Percentiles rank a stretch among this genome's conserved stretches.
Evolutionary conservation across 2,329 filamentous ascomycete genomes (phyloP).

Genomic region (Periconia digitata): DNA sequence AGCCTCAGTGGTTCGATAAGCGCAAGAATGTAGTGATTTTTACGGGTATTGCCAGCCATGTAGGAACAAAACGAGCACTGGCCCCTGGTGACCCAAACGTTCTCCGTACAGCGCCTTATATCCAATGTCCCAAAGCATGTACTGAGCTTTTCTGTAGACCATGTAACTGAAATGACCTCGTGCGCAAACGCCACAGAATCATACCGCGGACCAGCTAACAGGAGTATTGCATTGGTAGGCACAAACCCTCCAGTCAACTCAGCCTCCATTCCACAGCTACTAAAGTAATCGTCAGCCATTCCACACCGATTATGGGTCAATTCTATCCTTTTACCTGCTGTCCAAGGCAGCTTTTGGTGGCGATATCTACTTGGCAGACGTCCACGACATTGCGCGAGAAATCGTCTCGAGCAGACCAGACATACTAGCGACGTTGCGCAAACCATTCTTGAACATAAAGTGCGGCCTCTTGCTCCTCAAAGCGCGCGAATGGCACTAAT

Average conservation of each 20-base stretch:
- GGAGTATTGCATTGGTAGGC: slow-evolving; percentile 4
- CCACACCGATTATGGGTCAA: slow-evolving; percentile 7
- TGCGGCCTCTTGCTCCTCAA: not conserved
- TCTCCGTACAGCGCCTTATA: not conserved
- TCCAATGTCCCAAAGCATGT: not conserved
- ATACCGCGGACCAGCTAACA: slow-evolving; percentile 7
- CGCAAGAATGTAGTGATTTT: slow-evolving; percentile 7
- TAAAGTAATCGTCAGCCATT: slow-evolving; percentile 4
- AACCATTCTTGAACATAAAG: slow-evolving; percentile 2
- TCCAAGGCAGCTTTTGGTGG: slow-evolving; percentile 3
- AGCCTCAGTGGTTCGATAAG: slow-evolving; percentile 6
- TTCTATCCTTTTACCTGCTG: slow-evolving; percentile 6
- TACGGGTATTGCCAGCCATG: slow-evolving; percentile 3
- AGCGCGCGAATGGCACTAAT: not conserved
- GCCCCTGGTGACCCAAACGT: slow-evolving; percentile 5
- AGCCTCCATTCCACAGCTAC: not conserved
- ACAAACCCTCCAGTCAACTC: not conserved
- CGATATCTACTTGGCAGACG: slow-evolving; percentile 3
- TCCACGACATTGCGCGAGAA: slow-evolving; percentile 1
- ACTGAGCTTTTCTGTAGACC: slow-evolving; percentile 1
- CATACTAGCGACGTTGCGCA: slow-evolving; percentile 2
- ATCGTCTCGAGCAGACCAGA: slow-evolving; percentile 3
- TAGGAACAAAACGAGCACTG: slow-evolving; percentile 4
- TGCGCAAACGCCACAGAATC: not conserved
- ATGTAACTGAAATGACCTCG: slow-evolving; percentile 3